These are phyloP conservation scores for Cordyceps fumosorosea DNA, from an alignment of 2,329 filamentous ascomycete species.

Conservation along the genomic window DNA sequence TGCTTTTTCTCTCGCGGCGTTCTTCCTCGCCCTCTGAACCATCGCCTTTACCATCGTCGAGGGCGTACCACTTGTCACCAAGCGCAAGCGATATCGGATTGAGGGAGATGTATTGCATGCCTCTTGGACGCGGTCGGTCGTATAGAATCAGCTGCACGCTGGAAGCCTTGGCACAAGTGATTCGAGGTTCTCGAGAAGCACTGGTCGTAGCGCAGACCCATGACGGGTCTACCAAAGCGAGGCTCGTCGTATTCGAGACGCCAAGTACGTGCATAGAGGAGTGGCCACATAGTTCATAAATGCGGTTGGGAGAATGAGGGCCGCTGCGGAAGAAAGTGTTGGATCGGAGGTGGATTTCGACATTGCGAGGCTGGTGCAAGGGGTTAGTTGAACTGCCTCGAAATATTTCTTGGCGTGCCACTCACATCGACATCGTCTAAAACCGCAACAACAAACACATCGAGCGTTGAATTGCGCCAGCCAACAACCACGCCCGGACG, in stretches of 20 bases:
- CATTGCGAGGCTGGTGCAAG: slow-evolving; percentile 57
- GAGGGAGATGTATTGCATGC: slow-evolving; percentile 95
- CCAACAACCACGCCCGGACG: slow-evolving; percentile 83
- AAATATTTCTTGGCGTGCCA: background rate
- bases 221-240: slow-evolving; percentile 52
- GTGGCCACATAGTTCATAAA: slow-evolving; percentile 80
- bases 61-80: slow-evolving; percentile 57
- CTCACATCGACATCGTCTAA: slow-evolving; percentile 85
- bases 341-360: slow-evolving; percentile 79
- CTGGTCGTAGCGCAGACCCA: slow-evolving; percentile 58
- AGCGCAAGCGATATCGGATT: slow-evolving; percentile 83
- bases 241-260: slow-evolving; percentile 59
- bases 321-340: slow-evolving; percentile 79
- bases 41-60: slow-evolving; percentile 24
- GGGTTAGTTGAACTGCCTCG: slow-evolving; percentile 19
- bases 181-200: slow-evolving; percentile 54
- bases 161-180: slow-evolving; percentile 64
- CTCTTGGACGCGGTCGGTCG: slow-evolving; percentile 72
- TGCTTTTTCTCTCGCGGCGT: slow-evolving; percentile 49
- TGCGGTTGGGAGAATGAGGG: slow-evolving; percentile 69
- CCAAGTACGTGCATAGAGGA: slow-evolving; percentile 81
- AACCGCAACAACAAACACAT: slow-evolving; percentile 84
- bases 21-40: slow-evolving; percentile 69
- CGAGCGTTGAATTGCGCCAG: slow-evolving; percentile 87
- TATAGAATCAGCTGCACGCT: slow-evolving; percentile 86